Evolutionary conservation across 1,284 basidiomycete genomes (phyloP).

Genomic region (Ceratobasidium sp.): DNA sequence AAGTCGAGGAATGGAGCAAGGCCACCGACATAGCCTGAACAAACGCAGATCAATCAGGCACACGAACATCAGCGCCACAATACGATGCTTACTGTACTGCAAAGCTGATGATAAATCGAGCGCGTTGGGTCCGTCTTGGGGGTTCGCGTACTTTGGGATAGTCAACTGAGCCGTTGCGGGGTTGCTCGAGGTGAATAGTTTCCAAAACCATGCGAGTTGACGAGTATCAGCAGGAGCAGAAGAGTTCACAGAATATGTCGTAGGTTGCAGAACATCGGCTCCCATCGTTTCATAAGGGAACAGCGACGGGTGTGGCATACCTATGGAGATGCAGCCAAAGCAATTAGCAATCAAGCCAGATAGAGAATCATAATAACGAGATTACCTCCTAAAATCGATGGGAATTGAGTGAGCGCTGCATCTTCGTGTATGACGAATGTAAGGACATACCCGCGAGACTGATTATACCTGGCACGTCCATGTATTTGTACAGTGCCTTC

Average conservation of each 20-base stretch:
- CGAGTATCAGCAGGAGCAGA: conserved; percentile 50
- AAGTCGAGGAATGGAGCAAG: conserved; percentile 64
- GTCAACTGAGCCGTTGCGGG: conserved; percentile 62
- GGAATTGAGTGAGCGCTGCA: not conserved
- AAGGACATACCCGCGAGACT: conserved; percentile 41
- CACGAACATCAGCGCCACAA: not conserved
- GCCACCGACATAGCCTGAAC: conserved; percentile 62
- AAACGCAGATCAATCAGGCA: not conserved
- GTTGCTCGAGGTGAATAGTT: conserved; percentile 64
- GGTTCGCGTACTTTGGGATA: conserved; percentile 68
- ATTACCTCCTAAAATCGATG: not conserved
- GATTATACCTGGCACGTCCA: conserved; percentile 63
- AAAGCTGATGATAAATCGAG: conserved; percentile 74
- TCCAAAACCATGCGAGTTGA: conserved; percentile 72
- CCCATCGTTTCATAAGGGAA: conserved; percentile 70
- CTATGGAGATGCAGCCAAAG: conserved; percentile 32
- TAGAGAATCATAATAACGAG: not conserved
- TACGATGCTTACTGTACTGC: conserved; percentile 67
- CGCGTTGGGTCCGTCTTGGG: conserved; percentile 52
- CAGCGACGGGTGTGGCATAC: conserved; percentile 69
- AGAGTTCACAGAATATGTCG: conserved; percentile 54
- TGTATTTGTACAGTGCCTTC: conserved; percentile 70
- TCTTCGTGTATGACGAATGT: not conserved
- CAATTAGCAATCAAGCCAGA: not conserved
- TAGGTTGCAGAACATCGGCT: conserved; percentile 58